Evolutionary conservation across 2,329 filamentous ascomycete species (phyloP), one percentile per base, ranked within the genome.

Genomic region (Coniella lustricola): DNA sequence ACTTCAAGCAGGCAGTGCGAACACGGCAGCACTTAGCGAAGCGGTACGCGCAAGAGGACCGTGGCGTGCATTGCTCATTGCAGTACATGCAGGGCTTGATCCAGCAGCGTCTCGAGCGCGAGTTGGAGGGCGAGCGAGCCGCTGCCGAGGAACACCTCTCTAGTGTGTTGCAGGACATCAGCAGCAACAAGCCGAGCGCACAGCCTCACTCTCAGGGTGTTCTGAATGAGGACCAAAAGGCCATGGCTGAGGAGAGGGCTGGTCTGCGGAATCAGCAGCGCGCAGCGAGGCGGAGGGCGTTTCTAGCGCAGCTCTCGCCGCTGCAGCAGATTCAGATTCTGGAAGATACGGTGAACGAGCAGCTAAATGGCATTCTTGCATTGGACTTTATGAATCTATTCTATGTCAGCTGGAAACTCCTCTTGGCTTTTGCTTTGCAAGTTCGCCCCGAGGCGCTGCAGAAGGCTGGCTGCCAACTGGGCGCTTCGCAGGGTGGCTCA

Each of bases 321-420:
- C 17, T 60, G 18, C 53, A 57, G 33, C 55, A 58, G 32, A 48
- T 62, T 8, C 52, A 57, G 33, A 44, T 57, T 14, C 44, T 61
- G 1, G 58, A 59, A 32, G 46, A 58, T 4, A 53, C 53, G 1
- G 54, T 57, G 25, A 49, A 50, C 7, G 46, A 52, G 1, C 48
- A 58, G 25, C 21, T 61, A 5, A 53, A 57, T 10, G 58, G 54
- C 8, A 41, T 59, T 9, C 54, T 62, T 8, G 48, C 54, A 4
- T 49, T 62, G 9, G 53, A 61, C 35, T 60, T 58, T 40, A 57
- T 62, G 31, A 18, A 39, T 22, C 49, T 62, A 17, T 56, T 55
- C 44, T 41, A 59, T 8, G 44, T 53, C 16, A 55, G 55, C 16
- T 39, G 53, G 5, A 41, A 36, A 12, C 31, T 60, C 14, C 44